These are phyloP conservation scores for Arthrobotrys pseudoclavata DNA, from an alignment of 2,329 filamentous ascomycete genomes.

Conservation along the genomic window DNA sequence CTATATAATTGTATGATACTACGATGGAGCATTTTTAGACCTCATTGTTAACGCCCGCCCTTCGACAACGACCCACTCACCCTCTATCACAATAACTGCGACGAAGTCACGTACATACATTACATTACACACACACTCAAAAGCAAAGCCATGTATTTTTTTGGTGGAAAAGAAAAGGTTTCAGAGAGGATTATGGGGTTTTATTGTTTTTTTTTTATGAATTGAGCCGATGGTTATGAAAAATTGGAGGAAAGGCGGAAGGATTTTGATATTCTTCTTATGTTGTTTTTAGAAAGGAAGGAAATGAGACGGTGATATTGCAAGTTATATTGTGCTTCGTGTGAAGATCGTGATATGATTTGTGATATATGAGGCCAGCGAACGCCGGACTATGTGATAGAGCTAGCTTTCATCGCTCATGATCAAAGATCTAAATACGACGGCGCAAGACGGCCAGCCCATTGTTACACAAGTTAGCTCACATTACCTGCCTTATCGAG, in stretches of 20 bases:
- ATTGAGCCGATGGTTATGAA: conserved; percentile 43
- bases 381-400: no score
- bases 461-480: no score
- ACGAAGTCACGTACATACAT: conserved; percentile 35
- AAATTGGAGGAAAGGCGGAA: conserved; percentile 54
- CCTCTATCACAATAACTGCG: background rate
- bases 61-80: background rate
- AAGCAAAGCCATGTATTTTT: conserved; percentile 13
- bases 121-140: background rate
- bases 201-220: conserved; percentile 10
- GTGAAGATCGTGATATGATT: conserved; percentile 63
- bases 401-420: no score
- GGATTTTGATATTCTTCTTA: conserved; percentile 8
- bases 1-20: conserved; percentile 54
- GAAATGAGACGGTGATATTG: conserved; percentile 15
- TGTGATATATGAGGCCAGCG: no score
- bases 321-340: conserved; percentile 68
- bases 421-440: no score
- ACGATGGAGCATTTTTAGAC: conserved; percentile 59
- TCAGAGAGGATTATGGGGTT: conserved; percentile 57
- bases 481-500: no score
- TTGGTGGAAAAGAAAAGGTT: conserved; percentile 25
- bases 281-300: conserved; percentile 24
- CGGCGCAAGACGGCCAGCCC: no score
- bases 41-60: conserved; percentile 4